Percentiles rank a stretch among this genome's conserved stretches.
Conservation (phyloP, 1,284 basidiomycete genomes). For the Inonotus obliquus region DNA sequence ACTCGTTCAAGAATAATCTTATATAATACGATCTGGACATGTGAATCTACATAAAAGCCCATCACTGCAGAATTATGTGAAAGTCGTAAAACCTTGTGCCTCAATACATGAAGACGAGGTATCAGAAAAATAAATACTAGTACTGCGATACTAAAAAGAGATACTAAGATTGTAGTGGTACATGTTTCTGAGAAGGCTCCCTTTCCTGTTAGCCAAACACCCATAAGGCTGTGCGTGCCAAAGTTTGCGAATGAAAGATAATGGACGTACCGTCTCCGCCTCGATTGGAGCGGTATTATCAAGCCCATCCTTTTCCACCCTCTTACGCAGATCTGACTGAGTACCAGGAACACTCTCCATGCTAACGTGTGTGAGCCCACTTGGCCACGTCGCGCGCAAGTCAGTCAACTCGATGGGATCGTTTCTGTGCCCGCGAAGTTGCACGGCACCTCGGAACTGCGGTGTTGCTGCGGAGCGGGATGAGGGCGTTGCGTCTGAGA, state of each 20-base stretch:
- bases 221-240: not conserved
- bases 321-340: not conserved
- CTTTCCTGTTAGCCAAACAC: not conserved
- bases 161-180: not conserved
- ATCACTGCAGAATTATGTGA: too few species aligned
- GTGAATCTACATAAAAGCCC: too few species aligned
- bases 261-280: not conserved
- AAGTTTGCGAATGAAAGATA: not conserved
- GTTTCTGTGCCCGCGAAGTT: not conserved
- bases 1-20: too few species aligned
- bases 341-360: not conserved
- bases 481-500: not conserved
- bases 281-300: not conserved
- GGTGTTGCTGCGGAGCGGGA: constrained; percentile 1
- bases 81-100: too few species aligned
- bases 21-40: too few species aligned
- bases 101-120: not conserved
- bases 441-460: not conserved
- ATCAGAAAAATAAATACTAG: not conserved
- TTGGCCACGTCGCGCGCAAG: constrained; percentile 4
- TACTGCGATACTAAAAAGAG: not conserved
- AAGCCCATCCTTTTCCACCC: not conserved
- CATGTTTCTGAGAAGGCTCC: not conserved
- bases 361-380: not conserved
- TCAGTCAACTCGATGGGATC: constrained; percentile 5